phyloP scores from a whole-genome alignment of 345 rosid genomes.

The Orychophragmus violaceus region DNA sequence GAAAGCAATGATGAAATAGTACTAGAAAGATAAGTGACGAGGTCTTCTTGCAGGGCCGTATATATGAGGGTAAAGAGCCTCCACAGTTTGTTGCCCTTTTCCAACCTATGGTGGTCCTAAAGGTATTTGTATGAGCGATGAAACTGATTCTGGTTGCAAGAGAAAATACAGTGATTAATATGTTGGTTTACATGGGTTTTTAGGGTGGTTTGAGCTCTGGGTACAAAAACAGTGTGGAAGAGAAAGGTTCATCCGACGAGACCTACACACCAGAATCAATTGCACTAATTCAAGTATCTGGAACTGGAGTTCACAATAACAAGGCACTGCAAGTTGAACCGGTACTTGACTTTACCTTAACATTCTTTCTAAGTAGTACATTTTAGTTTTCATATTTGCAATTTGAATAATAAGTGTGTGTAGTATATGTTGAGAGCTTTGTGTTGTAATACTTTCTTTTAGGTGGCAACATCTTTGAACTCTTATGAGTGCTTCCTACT shows the following conservation, averaged over 20 bases:
- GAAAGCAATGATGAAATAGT: not conserved
- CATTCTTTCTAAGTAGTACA: too few relatives aligned
- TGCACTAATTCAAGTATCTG: slow-evolving; percentile 77
- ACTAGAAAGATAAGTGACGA: not conserved
- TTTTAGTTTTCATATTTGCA: too few relatives aligned
- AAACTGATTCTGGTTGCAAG: too few relatives aligned
- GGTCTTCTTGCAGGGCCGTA: slow-evolving; percentile 56
- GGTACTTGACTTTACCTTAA: too few relatives aligned
- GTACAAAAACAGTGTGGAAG: slow-evolving; percentile 56
- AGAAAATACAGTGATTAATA: slow-evolving; percentile 5
- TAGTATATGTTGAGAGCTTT: too few relatives aligned
- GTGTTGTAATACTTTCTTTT: slow-evolving; percentile 14
- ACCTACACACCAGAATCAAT: slow-evolving; percentile 63
- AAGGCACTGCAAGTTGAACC: slow-evolving; percentile 83
- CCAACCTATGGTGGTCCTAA: slow-evolving; percentile 87
- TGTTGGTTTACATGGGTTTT: slow-evolving; percentile 16
- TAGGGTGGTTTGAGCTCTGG: slow-evolving; percentile 97
- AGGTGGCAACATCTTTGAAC: slow-evolving; percentile 86
- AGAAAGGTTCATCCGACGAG: slow-evolving; percentile 58
- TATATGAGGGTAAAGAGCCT: slow-evolving; percentile 91
- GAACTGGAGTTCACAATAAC: slow-evolving; percentile 66
- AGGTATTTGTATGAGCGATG: slow-evolving; percentile 62
- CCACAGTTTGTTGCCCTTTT: slow-evolving; percentile 93
- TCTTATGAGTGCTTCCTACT: slow-evolving; percentile 86
- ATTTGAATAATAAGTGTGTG: too few relatives aligned